Evolutionary conservation across 2,329 filamentous ascomycete genomes (phyloP), one percentile per base, ranked within the genome.

Genomic region (Blastomyces silverae): DNA sequence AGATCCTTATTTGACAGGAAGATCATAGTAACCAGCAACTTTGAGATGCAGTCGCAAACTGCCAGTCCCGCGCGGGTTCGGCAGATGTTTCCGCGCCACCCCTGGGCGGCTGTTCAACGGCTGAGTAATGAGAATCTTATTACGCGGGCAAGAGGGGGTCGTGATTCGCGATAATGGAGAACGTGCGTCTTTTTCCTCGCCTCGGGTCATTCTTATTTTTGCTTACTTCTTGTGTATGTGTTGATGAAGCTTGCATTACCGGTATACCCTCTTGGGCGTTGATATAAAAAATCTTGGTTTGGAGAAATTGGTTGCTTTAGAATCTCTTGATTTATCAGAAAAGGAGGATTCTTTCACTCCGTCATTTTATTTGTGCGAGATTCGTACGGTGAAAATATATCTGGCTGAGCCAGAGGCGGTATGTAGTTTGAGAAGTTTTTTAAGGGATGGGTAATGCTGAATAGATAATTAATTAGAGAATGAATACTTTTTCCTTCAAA

Each of bases 51-150:
- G 34, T 50, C 52, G 25, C 44, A 63, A 3, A 56, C 50, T 5
- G 50, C n/a, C 31, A 63, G 46, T 20, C 61, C 61, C 25, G 25
- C 25, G 4, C 46, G 46, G n/a, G 37, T 55, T 13, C 46, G 34
- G 22, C 44, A 63, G 57, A 60, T 60, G 57, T 60, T 60, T 13
- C 57, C 57, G 57, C 57, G 42, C n/a, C 57, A 60, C 13, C 57
- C 53, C 17, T 56, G 53, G 53, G 37, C 31, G 28, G 34, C 53
- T 34, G 6, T 31, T 10, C 28, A 56, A 17, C 53, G 53, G 53
- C 34, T 56, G 31, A 56, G 53, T 13, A 31, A 56, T 56, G 53
- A 56, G 31, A 56, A 56, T 56, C 53, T 56, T 39, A 56, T 56
- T 37, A 56, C 17, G 8, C 53, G 34, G 31, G 53, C 53, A 17